A percentile compares a stretch with the other conserved stretches of the same genome.
phyloP scores from a whole-genome alignment of 2,329 filamentous ascomycete species.

The Venturia effusa region DNA sequence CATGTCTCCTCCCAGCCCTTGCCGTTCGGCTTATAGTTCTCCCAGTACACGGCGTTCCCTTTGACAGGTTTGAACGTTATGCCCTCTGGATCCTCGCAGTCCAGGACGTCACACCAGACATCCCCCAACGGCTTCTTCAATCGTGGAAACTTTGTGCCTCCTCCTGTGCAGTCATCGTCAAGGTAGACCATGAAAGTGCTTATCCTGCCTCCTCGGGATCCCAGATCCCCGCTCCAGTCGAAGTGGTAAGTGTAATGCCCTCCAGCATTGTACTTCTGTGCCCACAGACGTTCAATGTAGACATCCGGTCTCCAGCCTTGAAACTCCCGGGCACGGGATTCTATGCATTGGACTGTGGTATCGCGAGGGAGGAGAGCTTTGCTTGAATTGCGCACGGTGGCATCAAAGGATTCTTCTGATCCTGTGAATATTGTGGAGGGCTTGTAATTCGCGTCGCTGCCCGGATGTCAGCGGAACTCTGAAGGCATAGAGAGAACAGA shows the following conservation, averaged over 20 bases:
- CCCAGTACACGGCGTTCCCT: conserved; percentile 52
- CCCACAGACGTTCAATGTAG: conserved; percentile 50
- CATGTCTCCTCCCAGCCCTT: conserved; percentile 47
- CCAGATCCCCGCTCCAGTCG: conserved; percentile 41
- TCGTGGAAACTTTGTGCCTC: conserved; percentile 50
- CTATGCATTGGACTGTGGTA: conserved; percentile 46
- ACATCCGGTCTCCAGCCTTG: conserved; percentile 49
- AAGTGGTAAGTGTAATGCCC: conserved; percentile 51
- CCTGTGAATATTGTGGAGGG: conserved; percentile 45
- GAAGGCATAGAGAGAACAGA: not conserved
- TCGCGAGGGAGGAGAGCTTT: conserved; percentile 29
- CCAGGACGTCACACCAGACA: conserved; percentile 47
- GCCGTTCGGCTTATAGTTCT: conserved; percentile 46
- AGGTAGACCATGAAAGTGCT: conserved; percentile 55
- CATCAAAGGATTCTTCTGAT: conserved; percentile 35
- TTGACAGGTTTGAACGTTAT: conserved; percentile 47
- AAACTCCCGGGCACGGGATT: conserved; percentile 45
- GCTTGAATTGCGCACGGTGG: conserved; percentile 42
- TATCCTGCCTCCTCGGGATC: conserved; percentile 31
- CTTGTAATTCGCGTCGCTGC: conserved; percentile 37
- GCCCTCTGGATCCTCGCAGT: conserved; percentile 35
- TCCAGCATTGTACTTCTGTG: conserved; percentile 45
- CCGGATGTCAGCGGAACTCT: conserved; percentile 2
- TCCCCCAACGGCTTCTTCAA: conserved; percentile 31
- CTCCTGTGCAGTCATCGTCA: conserved; percentile 37